Evolutionary conservation across 768 basidiomycete species (phyloP).

Genomic region (Boletus subcaerulescens): DNA sequence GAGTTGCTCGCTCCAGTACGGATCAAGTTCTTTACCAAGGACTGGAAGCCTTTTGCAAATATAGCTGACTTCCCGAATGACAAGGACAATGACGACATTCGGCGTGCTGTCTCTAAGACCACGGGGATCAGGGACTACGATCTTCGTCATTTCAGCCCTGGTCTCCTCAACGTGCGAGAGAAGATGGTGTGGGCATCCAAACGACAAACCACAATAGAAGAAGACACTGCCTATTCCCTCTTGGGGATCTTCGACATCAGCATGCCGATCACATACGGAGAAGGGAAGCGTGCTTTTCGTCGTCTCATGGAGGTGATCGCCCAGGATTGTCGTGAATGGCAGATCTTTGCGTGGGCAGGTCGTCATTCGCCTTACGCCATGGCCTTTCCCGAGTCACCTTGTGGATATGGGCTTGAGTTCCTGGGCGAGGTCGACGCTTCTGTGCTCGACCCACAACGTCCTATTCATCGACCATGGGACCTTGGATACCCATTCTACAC

Average conservation of each 20-base stretch:
- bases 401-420: not conserved
- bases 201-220: not conserved
- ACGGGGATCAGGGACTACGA: not conserved
- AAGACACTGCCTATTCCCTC: conserved; percentile 6
- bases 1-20: conserved; percentile 5
- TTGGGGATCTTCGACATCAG: conserved; percentile 9
- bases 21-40: conserved; percentile 5
- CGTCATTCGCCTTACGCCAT: conserved; percentile 5
- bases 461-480: conserved; percentile 7
- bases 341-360: conserved; percentile 8
- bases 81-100: not conserved
- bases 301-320: conserved; percentile 6
- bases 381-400: conserved; percentile 2
- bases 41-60: not conserved
- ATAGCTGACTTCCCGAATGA: not conserved
- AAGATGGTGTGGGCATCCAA: conserved; percentile 12
- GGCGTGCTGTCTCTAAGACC: not conserved
- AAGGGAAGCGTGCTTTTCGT: conserved; percentile 9
- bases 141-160: conserved; percentile 3
- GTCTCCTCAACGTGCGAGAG: conserved; percentile 5
- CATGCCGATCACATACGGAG: conserved; percentile 7
- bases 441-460: not conserved
- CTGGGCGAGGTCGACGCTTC: not conserved
- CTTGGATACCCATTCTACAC: conserved; percentile 4
- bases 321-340: conserved; percentile 9